These are phyloP conservation scores for Ceratocystis variospora DNA, from an alignment of 2,329 filamentous ascomycete genomes.

Conservation along the genomic window DNA sequence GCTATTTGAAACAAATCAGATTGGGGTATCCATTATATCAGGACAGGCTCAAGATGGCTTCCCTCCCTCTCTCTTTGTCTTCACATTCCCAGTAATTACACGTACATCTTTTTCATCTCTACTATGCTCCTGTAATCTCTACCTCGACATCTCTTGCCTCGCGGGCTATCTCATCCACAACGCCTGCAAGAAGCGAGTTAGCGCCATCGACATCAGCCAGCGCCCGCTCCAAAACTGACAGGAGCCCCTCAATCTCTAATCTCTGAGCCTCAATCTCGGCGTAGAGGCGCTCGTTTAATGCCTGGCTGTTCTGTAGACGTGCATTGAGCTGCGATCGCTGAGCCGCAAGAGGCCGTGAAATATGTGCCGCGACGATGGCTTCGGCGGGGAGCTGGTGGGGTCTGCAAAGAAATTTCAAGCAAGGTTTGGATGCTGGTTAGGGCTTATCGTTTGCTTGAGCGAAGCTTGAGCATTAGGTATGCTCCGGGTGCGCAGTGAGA, in stretches of 20 bases:
- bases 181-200: slow-evolving; percentile 34
- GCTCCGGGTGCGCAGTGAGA: neutral
- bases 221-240: slow-evolving; percentile 36
- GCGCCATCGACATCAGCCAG: slow-evolving; percentile 43
- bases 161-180: slow-evolving; percentile 35
- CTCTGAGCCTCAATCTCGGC: slow-evolving; percentile 40
- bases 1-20: neutral
- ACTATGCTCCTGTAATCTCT: slow-evolving; percentile 27
- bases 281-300: slow-evolving; percentile 41
- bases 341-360: slow-evolving; percentile 37
- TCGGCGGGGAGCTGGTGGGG: slow-evolving; percentile 44
- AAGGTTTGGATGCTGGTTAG: no score
- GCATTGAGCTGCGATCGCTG: slow-evolving; percentile 45
- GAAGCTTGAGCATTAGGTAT: slow-evolving; percentile 8
- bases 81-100: no score
- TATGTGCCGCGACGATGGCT: slow-evolving; percentile 40
- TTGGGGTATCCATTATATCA: neutral
- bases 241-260: slow-evolving; percentile 38
- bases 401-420: slow-evolving; percentile 23
- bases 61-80: neutral
- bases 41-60: neutral
- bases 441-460: neutral
- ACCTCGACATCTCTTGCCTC: slow-evolving; percentile 36
- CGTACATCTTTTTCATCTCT: no score
- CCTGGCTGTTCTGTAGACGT: slow-evolving; percentile 41